Base-by-base conservation (phyloP, 2,329 filamentous ascomycete genomes). In the Cylindrodendrum hubeiense region DNA sequence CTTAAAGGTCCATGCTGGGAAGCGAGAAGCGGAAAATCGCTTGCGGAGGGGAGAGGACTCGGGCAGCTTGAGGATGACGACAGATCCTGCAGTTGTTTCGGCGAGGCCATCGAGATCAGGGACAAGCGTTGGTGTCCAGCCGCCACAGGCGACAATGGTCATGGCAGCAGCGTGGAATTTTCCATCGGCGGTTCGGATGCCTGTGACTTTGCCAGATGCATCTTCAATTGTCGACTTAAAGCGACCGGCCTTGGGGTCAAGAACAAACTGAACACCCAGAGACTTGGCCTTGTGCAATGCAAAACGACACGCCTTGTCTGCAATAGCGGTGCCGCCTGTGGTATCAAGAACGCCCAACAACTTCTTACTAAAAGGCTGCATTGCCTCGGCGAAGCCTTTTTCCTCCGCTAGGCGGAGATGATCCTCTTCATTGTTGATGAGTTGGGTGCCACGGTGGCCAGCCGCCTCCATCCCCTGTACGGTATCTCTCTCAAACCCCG, bases 401-500 rank as follows among this genome's bases (percentile, higher is more conserved):
- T 28, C 4, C 28, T 46, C n/a, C 1, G 58, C 58, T 4, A 46
- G 13, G 21, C 21, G 39, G 5, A 54, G 17, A 19, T 60, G 34
- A 5, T 47, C n/a, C 10, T 33, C 3, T 17, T 55, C 39, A 21
- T 7, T 61, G 5, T 46, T 55, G 3, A 55, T 28, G 10, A 61
- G 49, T 1, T 55, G 49, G 5, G 58, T 55, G 2, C 19, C n/a
- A 3, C 2, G 10, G 9, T 55, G 22, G 5, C 58, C 58, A 13
- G n/a, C 50, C 1, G 22, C 47, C 5, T 55, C 30, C 58, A 61
- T 61, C n/a, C n/a, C n/a, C n/a, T n/a, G n/a, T n/a, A 83, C 73
- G 0, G 76, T 80, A 3, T 70, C 75, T 6, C 65, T 66, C 63
- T 84, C 81, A 39, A 80, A 82, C 0, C 67, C 59, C 0, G 75